Evolutionary conservation across 345 rosid species (phyloP).

Genomic region (Pugionium cornutum): DNA sequence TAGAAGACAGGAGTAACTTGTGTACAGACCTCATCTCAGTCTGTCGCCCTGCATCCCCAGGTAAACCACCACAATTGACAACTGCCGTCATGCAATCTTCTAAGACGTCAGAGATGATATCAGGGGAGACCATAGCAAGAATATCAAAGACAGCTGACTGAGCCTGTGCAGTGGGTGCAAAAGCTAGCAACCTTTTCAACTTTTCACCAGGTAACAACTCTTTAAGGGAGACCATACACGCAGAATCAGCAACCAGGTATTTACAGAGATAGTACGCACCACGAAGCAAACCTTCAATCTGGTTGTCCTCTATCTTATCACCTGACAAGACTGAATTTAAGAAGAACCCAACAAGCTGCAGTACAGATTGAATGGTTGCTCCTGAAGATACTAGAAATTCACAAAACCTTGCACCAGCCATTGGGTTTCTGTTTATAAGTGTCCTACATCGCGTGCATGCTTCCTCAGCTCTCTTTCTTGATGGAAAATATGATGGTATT

Average conservation of each 20-base stretch:
- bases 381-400: conserved; percentile 66
- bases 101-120: conserved; percentile 50
- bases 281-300: conserved; percentile 72
- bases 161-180: conserved; percentile 61
- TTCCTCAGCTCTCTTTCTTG: conserved; percentile 62
- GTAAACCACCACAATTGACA: conserved; percentile 57
- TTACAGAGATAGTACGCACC: conserved; percentile 61
- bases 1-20: conserved; percentile 63
- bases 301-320: conserved; percentile 50
- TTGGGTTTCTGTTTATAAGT: conserved; percentile 76
- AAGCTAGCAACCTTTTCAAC: conserved; percentile 55
- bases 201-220: conserved; percentile 56
- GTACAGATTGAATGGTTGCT: conserved; percentile 54
- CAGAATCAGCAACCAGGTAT: conserved; percentile 51
- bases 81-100: conserved; percentile 63
- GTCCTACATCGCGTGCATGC: conserved; percentile 79
- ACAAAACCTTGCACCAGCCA: conserved; percentile 93
- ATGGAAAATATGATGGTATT: conserved; percentile 87
- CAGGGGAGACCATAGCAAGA: conserved; percentile 50
- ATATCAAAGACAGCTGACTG: conserved; percentile 66
- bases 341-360: conserved; percentile 67
- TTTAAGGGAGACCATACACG: conserved; percentile 54
- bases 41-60: conserved; percentile 59
- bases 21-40: conserved; percentile 75
- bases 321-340: conserved; percentile 54